Evolutionary conservation across 73 alveolate species (phyloP).

Genomic region (Tetrahymena borealis): DNA sequence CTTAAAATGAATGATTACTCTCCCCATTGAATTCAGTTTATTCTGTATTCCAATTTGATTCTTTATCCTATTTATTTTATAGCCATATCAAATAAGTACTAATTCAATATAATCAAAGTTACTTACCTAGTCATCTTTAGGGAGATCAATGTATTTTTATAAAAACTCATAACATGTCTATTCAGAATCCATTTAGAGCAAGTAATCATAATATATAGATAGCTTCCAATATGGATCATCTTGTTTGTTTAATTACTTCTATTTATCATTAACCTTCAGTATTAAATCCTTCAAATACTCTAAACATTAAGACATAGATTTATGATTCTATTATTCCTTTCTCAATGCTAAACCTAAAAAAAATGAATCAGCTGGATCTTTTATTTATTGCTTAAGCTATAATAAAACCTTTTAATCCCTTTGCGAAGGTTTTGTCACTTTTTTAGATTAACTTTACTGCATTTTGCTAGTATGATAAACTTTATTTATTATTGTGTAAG

Average conservation of each 20-base stretch:
- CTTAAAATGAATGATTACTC: neutral
- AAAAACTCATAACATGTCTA: neutral
- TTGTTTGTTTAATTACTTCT: neutral
- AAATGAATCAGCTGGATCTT: neutral
- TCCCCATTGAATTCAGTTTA: neutral
- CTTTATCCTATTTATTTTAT: neutral
- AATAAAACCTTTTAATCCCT: neutral
- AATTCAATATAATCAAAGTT: neutral
- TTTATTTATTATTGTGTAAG: no score
- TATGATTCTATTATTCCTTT: neutral
- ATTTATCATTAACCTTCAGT: neutral
- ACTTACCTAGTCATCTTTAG: neutral
- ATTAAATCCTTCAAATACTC: neutral
- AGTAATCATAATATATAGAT: neutral
- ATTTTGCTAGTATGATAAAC: neutral
- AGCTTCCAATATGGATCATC: neutral
- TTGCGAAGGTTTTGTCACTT: neutral
- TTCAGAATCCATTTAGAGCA: neutral
- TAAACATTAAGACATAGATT: neutral
- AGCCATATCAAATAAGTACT: neutral
- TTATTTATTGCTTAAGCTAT: neutral
- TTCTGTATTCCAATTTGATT: neutral
- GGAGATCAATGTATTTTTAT: neutral
- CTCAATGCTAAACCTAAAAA: neutral
- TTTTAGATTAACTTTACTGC: neutral